Percentiles rank a stretch among this genome's conserved stretches.
Evolutionary conservation across 495 filamentous ascomycete genomes (phyloP).

Genomic region (Lichenothelia convexa): DNA sequence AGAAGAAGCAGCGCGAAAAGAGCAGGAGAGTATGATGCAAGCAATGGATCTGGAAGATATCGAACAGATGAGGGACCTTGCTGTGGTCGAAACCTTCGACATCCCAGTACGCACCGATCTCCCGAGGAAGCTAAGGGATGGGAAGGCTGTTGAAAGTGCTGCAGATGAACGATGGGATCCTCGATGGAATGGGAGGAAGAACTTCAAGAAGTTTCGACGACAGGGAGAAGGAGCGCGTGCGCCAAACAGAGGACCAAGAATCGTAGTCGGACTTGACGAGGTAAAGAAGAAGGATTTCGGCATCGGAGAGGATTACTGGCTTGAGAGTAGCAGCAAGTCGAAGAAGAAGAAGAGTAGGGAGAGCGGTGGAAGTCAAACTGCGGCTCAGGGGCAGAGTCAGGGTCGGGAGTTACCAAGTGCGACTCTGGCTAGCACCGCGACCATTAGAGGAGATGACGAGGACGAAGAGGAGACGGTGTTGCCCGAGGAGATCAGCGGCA

Average conservation of each 20-base stretch:
- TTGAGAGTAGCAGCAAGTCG: conserved; percentile 26
- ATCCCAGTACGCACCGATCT: conserved; percentile 20
- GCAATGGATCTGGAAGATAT: conserved; percentile 43
- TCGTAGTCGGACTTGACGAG: conserved; percentile 67
- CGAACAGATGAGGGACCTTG: conserved; percentile 50
- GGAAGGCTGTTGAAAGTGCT: conserved; percentile 11
- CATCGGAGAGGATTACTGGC: conserved; percentile 72
- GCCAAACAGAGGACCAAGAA: conserved; percentile 27
- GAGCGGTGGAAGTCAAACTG: no score
- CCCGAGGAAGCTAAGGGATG: conserved; percentile 20
- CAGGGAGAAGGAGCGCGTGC: conserved; percentile 32
- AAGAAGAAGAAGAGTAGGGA: conserved; percentile 16
- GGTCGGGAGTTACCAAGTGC: conserved; percentile 7
- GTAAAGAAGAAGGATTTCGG: conserved; percentile 62
- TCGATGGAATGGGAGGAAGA: conserved; percentile 85
- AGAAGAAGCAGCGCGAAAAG: conserved; percentile 38
- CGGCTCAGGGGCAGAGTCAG: conserved; percentile 15
- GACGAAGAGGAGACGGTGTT: conserved; percentile 16
- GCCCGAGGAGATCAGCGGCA: conserved; percentile 12
- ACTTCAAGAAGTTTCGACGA: conserved; percentile 81
- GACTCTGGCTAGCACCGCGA: conserved; percentile 9
- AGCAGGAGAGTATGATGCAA: conserved; percentile 37
- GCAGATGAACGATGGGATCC: conserved; percentile 57
- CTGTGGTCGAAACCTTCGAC: conserved; percentile 68
- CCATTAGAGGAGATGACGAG: conserved; percentile 5